These are phyloP conservation scores for Blastobotrys illinoisensis DNA, from an alignment of 1,139 yeast species.

Conservation along the genomic window DNA sequence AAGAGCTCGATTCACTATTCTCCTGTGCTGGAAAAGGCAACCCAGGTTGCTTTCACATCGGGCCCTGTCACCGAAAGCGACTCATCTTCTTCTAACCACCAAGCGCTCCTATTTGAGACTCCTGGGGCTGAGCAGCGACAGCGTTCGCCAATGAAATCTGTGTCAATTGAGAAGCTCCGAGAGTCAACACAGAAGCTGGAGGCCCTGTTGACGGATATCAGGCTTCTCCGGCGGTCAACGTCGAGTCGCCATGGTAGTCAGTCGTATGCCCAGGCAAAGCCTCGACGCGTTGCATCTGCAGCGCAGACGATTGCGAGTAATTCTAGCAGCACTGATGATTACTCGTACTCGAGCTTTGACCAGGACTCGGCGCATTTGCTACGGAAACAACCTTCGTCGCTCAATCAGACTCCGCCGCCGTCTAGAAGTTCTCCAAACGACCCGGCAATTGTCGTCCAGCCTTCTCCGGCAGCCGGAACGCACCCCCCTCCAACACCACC, in stretches of 20 bases:
- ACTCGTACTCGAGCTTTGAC: constrained; percentile 9
- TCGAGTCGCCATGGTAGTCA: constrained; percentile 1
- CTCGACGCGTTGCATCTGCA: background rate
- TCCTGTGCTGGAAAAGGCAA: constrained; percentile 26
- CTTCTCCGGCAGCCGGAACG: background rate
- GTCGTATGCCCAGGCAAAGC: background rate
- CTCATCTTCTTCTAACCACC: background rate
- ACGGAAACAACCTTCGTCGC: background rate
- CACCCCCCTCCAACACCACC: background rate
- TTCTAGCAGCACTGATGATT: constrained; percentile 7
- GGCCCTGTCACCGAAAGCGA: constrained; percentile 7
- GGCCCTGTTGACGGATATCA: constrained; percentile 20
- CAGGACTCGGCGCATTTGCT: background rate
- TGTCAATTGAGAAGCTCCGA: constrained; percentile 15
- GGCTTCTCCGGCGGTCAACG: constrained; percentile 6
- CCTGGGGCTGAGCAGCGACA: background rate
- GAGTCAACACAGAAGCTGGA: constrained; percentile 23
- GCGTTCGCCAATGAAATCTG: background rate
- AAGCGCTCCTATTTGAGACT: background rate
- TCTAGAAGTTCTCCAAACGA: background rate
- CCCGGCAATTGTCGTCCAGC: background rate
- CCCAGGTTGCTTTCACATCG: constrained; percentile 16
- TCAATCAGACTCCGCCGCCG: background rate
- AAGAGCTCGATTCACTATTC: constrained; percentile 21
- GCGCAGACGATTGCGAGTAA: background rate